Evolutionary conservation across 768 basidiomycete species (phyloP).

Genomic region (Mycena indigotica): DNA sequence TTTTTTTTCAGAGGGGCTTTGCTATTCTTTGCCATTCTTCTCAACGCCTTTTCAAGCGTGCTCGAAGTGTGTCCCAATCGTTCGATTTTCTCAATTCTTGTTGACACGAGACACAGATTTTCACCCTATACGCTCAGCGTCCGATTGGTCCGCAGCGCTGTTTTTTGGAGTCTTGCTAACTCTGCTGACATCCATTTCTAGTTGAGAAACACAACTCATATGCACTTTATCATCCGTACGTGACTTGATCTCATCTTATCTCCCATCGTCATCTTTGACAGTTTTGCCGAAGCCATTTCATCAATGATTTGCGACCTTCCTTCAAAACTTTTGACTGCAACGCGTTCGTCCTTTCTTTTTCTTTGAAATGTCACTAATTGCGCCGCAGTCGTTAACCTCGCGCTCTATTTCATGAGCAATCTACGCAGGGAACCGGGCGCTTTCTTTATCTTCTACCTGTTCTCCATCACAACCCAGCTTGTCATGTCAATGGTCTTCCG

Average conservation of each 20-base stretch:
- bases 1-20: slow-evolving; percentile 47
- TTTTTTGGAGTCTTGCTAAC: not conserved
- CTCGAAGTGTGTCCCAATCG: slow-evolving; percentile 24
- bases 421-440: slow-evolving; percentile 38
- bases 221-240: slow-evolving; percentile 42
- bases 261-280: not conserved
- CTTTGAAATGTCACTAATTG: too few species aligned
- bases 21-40: slow-evolving; percentile 42
- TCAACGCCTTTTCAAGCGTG: slow-evolving; percentile 40
- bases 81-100: not conserved
- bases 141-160: slow-evolving; percentile 29
- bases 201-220: slow-evolving; percentile 43
- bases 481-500: slow-evolving; percentile 40
- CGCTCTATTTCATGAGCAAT: slow-evolving; percentile 47
- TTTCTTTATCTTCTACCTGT: slow-evolving; percentile 44
- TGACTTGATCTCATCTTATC: not conserved
- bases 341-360: slow-evolving; percentile 10
- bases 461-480: slow-evolving; percentile 30
- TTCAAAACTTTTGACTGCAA: slow-evolving; percentile 26
- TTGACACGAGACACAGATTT: slow-evolving; percentile 22
- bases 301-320: slow-evolving; percentile 43
- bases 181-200: not conserved
- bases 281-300: slow-evolving; percentile 39
- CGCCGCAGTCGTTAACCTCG: slow-evolving; percentile 37
- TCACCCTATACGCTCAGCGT: slow-evolving; percentile 32